A percentile compares a stretch with the other conserved stretches of the same genome.
Conservation (phyloP, 257 asterid genomes). For the Buddleja alternifolia region DNA sequence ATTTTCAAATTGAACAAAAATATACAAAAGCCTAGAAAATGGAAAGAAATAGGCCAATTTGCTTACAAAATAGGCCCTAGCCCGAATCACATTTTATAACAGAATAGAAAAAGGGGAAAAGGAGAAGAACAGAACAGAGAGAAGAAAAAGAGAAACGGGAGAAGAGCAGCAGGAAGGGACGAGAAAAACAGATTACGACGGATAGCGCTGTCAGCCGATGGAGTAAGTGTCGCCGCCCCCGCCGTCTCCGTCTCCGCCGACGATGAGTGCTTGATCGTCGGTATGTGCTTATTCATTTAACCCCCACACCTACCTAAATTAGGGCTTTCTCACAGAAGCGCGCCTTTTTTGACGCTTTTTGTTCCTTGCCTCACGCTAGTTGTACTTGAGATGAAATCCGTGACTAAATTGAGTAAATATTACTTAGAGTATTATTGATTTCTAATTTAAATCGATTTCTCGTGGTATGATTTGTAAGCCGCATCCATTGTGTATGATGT, state of each 20-base stretch:
- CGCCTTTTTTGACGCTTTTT: constrained; percentile 4
- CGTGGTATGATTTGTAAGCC: neutral
- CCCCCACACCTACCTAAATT: constrained; percentile 21
- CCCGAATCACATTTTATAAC: neutral
- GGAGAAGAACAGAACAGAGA: neutral
- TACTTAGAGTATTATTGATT: neutral
- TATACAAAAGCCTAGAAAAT: neutral
- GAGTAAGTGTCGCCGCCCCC: constrained; percentile 28
- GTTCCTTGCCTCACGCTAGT: neutral
- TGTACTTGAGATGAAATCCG: constrained; percentile 11
- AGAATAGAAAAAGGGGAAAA: neutral
- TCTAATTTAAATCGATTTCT: constrained; percentile 17
- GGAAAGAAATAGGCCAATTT: constrained; percentile 3
- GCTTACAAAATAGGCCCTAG: neutral
- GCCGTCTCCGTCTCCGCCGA: no score
- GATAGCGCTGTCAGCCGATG: constrained; percentile 26
- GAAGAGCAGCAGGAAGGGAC: no score
- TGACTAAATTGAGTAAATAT: neutral
- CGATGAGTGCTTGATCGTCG: constrained; percentile 34
- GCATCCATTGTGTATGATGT: neutral
- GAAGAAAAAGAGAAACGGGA: neutral
- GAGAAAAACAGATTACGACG: neutral
- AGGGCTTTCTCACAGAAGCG: constrained; percentile 31
- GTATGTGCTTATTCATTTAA: constrained; percentile 34
- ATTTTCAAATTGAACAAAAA: neutral